These are phyloP conservation scores for Vitis hybrid DNA, from an alignment of 177 flowering plant species.

Conservation along the genomic window DNA sequence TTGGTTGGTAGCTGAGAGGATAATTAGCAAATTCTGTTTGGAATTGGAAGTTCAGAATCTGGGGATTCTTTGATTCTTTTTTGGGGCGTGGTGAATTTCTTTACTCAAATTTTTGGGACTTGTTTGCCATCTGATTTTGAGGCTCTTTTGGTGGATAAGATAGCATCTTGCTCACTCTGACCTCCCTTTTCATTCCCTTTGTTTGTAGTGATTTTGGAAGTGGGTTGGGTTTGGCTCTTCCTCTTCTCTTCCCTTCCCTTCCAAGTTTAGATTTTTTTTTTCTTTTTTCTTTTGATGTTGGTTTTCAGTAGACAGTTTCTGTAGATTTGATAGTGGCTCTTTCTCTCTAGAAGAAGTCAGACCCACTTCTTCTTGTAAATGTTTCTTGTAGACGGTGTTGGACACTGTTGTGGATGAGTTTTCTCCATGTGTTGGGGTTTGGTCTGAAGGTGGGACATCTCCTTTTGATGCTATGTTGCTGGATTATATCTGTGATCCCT, in stretches of 20 bases:
- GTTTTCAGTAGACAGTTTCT: conserved; percentile 23
- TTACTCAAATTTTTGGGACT: conserved; percentile 16
- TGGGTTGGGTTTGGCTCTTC: conserved; percentile 1
- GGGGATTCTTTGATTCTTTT: conserved; percentile 28
- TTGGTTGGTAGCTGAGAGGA: conserved; percentile 19
- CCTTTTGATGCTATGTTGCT: conserved; percentile 60
- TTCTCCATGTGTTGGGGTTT: conserved; percentile 53
- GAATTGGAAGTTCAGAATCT: conserved; percentile 27
- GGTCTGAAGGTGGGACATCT: conserved; percentile 63
- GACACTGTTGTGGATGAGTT: conserved; percentile 49
- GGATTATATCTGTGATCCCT: conserved; percentile 53
- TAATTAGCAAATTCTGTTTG: conserved; percentile 9
- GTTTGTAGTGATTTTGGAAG: conserved; percentile 9
- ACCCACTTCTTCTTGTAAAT: conserved; percentile 21
- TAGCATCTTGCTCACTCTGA: conserved; percentile 27
- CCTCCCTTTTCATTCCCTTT: not conserved
- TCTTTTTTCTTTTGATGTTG: conserved; percentile 7
- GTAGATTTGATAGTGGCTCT: conserved; percentile 28
- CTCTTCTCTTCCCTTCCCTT: conserved; percentile 8
- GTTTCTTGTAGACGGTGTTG: conserved; percentile 15
- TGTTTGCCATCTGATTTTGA: conserved; percentile 12
- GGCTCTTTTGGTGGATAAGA: conserved; percentile 34
- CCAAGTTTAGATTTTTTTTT: conserved; percentile 20
- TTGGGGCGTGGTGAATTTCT: conserved; percentile 16
- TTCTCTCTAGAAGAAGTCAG: conserved; percentile 16